A percentile compares a stretch with the other conserved stretches of the same genome.
These are phyloP conservation scores for Echinosophora koreensis DNA, from an alignment of 306 rosid genomes.

Conservation along the genomic window DNA sequence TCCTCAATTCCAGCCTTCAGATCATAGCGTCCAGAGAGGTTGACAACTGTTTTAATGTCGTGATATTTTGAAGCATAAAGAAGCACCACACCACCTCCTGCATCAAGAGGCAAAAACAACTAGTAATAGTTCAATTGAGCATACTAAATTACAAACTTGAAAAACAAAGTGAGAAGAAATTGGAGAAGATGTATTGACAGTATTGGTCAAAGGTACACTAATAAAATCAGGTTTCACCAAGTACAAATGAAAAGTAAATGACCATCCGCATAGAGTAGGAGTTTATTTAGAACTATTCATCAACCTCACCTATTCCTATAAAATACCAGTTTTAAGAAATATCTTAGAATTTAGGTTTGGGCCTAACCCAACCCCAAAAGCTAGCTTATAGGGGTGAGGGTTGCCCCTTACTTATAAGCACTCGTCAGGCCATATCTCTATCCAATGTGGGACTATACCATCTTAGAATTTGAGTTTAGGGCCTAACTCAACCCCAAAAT, in stretches of 20 bases:
- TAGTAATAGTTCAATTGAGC: constrained; percentile 29
- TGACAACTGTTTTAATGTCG: constrained; percentile 66
- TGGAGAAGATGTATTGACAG: constrained; percentile 13
- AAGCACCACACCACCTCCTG: constrained; percentile 85
- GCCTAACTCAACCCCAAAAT: too few species aligned
- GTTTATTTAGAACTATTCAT: not conserved
- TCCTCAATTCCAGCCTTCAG: constrained; percentile 66
- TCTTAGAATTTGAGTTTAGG: too few species aligned
- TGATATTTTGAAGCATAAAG: constrained; percentile 79
- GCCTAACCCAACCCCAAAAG: too few species aligned
- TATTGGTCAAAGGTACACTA: not conserved
- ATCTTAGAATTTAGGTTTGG: too few species aligned
- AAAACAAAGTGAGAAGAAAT: constrained; percentile 3
- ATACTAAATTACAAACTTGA: not conserved
- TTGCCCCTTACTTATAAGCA: too few species aligned
- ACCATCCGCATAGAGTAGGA: constrained; percentile 7
- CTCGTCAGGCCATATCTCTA: too few species aligned
- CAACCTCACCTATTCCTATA: constrained; percentile 16
- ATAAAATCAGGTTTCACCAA: constrained; percentile 26
- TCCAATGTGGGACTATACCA: too few species aligned
- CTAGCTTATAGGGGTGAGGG: too few species aligned
- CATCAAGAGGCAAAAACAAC: constrained; percentile 23
- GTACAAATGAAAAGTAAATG: constrained; percentile 31
- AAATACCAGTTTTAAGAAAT: not conserved
- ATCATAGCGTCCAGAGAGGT: constrained; percentile 82